These are phyloP conservation scores for Apophysomyces elegans DNA, from an alignment of 371 early-diverging fungal genomes.

Conservation along the genomic window DNA sequence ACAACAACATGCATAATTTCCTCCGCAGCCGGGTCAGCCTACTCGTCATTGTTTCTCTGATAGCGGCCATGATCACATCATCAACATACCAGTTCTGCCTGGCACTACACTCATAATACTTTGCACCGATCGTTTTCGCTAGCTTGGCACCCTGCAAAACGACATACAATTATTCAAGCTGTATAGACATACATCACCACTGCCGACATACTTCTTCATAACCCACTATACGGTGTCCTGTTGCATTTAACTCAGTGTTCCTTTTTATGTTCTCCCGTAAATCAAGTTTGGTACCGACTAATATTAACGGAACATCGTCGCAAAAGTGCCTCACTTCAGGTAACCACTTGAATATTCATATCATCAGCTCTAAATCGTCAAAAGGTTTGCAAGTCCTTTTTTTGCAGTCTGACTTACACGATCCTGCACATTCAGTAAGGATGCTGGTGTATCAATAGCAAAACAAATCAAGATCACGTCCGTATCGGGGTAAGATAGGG, in stretches of 20 bases:
- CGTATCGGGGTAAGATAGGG: constrained; percentile 87
- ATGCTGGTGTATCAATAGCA: constrained; percentile 73
- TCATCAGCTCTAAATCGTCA: not conserved
- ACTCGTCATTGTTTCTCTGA: constrained; percentile 13
- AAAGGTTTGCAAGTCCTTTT: not conserved
- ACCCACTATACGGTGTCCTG: constrained; percentile 37
- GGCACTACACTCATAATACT: constrained; percentile 88
- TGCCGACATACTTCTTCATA: constrained; percentile 33
- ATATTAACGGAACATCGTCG: constrained; percentile 60
- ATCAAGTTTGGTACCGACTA: constrained; percentile 75
- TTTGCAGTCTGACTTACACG: constrained; percentile 52
- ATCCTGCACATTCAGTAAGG: constrained; percentile 82
- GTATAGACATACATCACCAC: not conserved
- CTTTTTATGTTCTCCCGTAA: constrained; percentile 46
- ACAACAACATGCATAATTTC: constrained; percentile 14
- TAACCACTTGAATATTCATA: constrained; percentile 48
- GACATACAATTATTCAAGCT: constrained; percentile 52
- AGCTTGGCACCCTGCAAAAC: constrained; percentile 66
- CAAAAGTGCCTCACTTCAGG: constrained; percentile 70
- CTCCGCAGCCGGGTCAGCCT: constrained; percentile 7
- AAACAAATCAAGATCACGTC: constrained; percentile 91
- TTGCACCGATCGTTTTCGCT: constrained; percentile 77
- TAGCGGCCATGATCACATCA: constrained; percentile 62
- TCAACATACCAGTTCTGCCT: constrained; percentile 79
- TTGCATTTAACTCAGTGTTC: constrained; percentile 28